phyloP scores from a whole-genome alignment of 148 eudicot species.

The Pouteria glomerata region DNA sequence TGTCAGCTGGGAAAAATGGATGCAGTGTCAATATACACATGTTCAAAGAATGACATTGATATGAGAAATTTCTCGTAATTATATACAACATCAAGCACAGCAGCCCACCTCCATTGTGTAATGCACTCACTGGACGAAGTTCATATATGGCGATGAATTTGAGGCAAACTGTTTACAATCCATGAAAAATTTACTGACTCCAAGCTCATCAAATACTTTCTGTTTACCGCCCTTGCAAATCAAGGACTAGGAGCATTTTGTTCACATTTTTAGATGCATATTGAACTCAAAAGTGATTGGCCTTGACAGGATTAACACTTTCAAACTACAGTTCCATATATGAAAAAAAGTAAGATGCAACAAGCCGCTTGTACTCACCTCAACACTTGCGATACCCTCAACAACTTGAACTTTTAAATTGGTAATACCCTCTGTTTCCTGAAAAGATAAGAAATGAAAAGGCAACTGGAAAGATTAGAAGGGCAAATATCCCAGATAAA shows the following conservation, averaged over 20 bases:
- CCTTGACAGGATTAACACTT: not conserved
- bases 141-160: not conserved
- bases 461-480: not conserved
- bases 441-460: constrained; percentile 17
- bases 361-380: constrained; percentile 41
- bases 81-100: not conserved
- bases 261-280: not conserved
- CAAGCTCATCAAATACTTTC: not conserved
- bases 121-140: not conserved
- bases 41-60: not conserved
- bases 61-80: not conserved
- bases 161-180: no score
- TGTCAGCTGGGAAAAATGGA: constrained; percentile 38
- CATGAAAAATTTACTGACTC: no score
- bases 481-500: not conserved
- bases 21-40: not conserved
- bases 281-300: not conserved
- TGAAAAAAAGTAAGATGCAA: not conserved
- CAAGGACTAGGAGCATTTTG: not conserved
- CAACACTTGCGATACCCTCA: constrained; percentile 83
- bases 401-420: constrained; percentile 59
- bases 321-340: not conserved
- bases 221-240: not conserved
- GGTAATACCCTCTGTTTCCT: constrained; percentile 77
- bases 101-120: not conserved